Percentiles rank a stretch among this genome's conserved stretches.
These are phyloP conservation scores for Nemania serpens DNA, from an alignment of 2,329 filamentous ascomycete species.

Conservation along the genomic window DNA sequence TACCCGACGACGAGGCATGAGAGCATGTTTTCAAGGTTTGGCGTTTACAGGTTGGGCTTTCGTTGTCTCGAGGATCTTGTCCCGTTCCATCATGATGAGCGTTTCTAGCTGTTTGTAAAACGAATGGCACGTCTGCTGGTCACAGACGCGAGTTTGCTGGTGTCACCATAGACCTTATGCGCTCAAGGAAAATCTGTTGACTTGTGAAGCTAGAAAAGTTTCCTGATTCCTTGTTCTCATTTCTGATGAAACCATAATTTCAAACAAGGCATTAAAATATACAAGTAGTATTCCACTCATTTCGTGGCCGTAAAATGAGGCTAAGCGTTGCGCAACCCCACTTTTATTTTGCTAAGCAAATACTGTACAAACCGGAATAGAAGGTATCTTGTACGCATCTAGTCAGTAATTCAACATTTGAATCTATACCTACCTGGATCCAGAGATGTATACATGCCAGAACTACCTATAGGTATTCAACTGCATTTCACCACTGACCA, in stretches of 20 bases:
- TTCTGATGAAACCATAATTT: constrained; percentile 1
- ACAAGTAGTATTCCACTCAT: too few relatives aligned
- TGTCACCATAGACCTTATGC: constrained; percentile 25
- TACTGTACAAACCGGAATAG: background rate
- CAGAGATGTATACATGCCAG: too few relatives aligned
- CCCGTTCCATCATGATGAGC: constrained; percentile 10
- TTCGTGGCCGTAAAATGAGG: too few relatives aligned
- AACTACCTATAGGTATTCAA: too few relatives aligned
- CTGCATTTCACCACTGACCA: background rate
- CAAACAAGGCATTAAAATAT: too few relatives aligned
- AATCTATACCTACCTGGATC: too few relatives aligned
- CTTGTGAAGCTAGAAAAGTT: constrained; percentile 6
- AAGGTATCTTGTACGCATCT: background rate
- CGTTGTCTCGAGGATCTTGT: background rate
- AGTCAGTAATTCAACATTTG: background rate
- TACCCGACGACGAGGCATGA: constrained; percentile 39
- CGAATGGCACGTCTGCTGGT: constrained; percentile 20
- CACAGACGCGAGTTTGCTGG: constrained; percentile 13
- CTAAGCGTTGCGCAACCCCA: background rate
- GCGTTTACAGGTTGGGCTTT: constrained; percentile 17
- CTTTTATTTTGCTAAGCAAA: constrained; percentile 15
- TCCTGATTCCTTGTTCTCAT: background rate
- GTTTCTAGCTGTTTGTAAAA: background rate
- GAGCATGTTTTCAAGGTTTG: background rate
- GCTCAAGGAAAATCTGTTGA: constrained; percentile 9